These are phyloP conservation scores for Coemansia sp. DNA, from an alignment of 192 early-diverging fungal genomes.

Conservation along the genomic window DNA sequence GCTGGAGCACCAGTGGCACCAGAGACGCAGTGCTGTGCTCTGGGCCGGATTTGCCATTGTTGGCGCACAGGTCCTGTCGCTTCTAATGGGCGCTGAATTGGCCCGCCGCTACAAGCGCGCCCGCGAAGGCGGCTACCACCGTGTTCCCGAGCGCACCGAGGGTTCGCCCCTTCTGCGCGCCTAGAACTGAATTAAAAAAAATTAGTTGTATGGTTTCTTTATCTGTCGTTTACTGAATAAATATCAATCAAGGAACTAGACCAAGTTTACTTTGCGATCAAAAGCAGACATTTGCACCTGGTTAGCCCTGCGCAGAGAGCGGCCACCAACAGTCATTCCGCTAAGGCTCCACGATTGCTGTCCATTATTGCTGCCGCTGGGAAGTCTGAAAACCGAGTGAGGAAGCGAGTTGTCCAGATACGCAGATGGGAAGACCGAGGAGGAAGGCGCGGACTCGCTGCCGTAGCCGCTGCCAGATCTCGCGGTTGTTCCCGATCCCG, in stretches of 20 bases:
- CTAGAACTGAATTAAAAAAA: no score
- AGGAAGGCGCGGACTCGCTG: slow-evolving; percentile 6
- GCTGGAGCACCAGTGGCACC: slow-evolving; percentile 28
- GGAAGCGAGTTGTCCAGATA: slow-evolving; percentile 23
- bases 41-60: slow-evolving; percentile 36
- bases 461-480: not conserved
- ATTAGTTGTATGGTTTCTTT: no score
- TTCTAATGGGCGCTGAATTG: slow-evolving; percentile 39
- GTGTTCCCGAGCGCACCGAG: slow-evolving; percentile 22
- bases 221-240: not conserved
- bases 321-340: slow-evolving; percentile 42
- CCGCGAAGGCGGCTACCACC: slow-evolving; percentile 29
- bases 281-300: slow-evolving; percentile 32
- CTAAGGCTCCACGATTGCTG: slow-evolving; percentile 23
- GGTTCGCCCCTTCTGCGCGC: slow-evolving; percentile 29
- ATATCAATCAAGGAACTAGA: slow-evolving; percentile 6
- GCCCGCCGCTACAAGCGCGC: slow-evolving; percentile 34
- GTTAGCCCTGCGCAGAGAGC: slow-evolving; percentile 28
- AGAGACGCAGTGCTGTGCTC: slow-evolving; percentile 8
- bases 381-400: slow-evolving; percentile 41
- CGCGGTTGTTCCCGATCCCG: not conserved
- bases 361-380: not conserved
- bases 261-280: slow-evolving; percentile 33
- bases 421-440: slow-evolving; percentile 21
- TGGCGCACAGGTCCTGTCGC: slow-evolving; percentile 33